These are phyloP conservation scores for Globisporangium alternatum DNA, from an alignment of 352 stramenopile species.

Conservation along the genomic window DNA sequence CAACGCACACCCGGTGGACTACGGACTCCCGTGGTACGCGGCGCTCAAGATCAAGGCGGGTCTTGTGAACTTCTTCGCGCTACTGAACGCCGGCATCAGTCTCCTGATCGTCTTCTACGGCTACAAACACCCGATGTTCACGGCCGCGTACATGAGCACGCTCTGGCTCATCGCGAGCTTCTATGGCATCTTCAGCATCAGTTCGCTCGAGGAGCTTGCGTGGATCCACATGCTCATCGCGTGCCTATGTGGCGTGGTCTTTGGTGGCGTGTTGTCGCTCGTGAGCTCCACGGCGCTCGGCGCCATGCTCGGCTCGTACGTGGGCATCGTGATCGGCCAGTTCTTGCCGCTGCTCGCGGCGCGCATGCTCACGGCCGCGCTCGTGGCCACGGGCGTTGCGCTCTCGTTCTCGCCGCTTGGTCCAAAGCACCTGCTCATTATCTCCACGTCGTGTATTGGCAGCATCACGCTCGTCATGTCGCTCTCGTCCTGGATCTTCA, in stretches of 20 bases:
- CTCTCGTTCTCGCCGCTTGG: constrained; percentile 40
- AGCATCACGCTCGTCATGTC: constrained; percentile 64
- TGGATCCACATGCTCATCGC: constrained; percentile 73
- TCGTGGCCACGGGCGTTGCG: constrained; percentile 41
- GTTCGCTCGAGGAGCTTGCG: constrained; percentile 37
- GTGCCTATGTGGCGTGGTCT: constrained; percentile 65
- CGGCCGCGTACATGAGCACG: constrained; percentile 50
- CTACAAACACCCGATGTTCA: constrained; percentile 44
- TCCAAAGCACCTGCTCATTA: constrained; percentile 60
- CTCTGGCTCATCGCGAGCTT: constrained; percentile 63
- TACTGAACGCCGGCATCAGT: constrained; percentile 53
- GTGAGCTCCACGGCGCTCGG: constrained; percentile 55
- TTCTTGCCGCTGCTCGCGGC: constrained; percentile 65
- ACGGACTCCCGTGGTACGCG: constrained; percentile 82
- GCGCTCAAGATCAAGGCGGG: constrained; percentile 49
- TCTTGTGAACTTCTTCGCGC: constrained; percentile 48
- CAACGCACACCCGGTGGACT: constrained; percentile 81
- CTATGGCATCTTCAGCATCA: constrained; percentile 66
- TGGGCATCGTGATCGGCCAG: constrained; percentile 53
- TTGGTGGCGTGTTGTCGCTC: constrained; percentile 66
- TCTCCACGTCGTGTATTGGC: constrained; percentile 66
- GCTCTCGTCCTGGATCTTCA: constrained; percentile 65
- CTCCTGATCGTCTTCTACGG: constrained; percentile 62
- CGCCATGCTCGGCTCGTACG: constrained; percentile 65
- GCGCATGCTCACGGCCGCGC: constrained; percentile 47